Base-by-base conservation (phyloP, 805 yeast species). In the Wickerhamiella spandovensis region DNA sequence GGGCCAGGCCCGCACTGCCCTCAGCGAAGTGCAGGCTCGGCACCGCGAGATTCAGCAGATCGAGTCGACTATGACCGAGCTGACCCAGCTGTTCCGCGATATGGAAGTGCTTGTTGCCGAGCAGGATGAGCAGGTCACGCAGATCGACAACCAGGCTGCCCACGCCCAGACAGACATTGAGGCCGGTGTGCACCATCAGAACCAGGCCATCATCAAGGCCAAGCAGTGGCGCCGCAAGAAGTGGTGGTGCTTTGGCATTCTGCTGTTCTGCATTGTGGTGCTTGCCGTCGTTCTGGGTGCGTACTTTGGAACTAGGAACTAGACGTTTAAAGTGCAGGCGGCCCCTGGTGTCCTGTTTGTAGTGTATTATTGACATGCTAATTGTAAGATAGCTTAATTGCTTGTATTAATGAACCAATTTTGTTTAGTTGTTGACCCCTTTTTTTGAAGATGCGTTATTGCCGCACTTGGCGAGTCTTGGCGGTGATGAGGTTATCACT, bases 31-130 rank as follows among this genome's bases (percentile, higher is more conserved):
- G 51, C 96, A 90, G 71, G 81, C 84, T 48, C 82, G 98, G 71
- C 97, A 92, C 72, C 82, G 84, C 65, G 97, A 92, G 71, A 79
- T 92, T 63, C 84, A 86, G 71, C 85, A 87, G 72, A 82, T 92
- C 68, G 97, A 90, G 70, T 81, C 86, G 70, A 83, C 95, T 53
- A 88, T 92, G 84, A 87, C 90, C 37, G 98, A 92, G 69, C 78
- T 92, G 68, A 85, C 94, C 42, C 95, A 86, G 72, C 77, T 92
- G 65, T 88, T 92, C 73, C 84, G 83, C 62, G 97, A 92, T 65
- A 86, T 92, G 92, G 97, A 92, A 70, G 85, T 85, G 64, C 74
- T 92, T 69, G 97, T 90, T 46, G 87, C 90, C 58, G 95, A 89
- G 70, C 97, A 92, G 72, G 95, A 89, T 67, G 87, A 79, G 59